phyloP scores from a whole-genome alignment of 768 basidiomycete genomes.

The Termitomyces sp. region DNA sequence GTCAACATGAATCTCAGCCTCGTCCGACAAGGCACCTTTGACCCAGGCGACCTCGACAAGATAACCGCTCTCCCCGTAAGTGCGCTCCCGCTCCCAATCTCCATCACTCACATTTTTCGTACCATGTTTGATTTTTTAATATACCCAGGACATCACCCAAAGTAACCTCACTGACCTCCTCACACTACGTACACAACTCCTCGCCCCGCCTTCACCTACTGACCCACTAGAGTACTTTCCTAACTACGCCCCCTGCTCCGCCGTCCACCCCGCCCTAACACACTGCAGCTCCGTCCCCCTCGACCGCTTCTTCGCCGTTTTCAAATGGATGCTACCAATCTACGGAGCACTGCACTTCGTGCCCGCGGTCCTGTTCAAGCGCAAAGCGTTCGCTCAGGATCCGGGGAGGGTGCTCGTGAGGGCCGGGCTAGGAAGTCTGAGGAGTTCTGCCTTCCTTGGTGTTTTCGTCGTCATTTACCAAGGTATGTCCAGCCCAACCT shows the following conservation, averaged over 20 bases:
- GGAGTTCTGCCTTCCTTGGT: slow-evolving; percentile 86
- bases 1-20: slow-evolving; percentile 57
- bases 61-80: slow-evolving; percentile 43
- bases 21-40: slow-evolving; percentile 50
- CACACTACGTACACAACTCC: slow-evolving; percentile 31
- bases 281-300: slow-evolving; percentile 54
- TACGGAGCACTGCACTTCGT: slow-evolving; percentile 91
- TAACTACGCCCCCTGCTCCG: slow-evolving; percentile 55
- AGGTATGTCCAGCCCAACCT: slow-evolving; percentile 35
- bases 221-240: slow-evolving; percentile 33
- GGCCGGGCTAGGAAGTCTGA: slow-evolving; percentile 63
- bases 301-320: slow-evolving; percentile 75
- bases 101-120: not conserved
- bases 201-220: slow-evolving; percentile 21
- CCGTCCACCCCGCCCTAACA: slow-evolving; percentile 70
- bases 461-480: slow-evolving; percentile 81
- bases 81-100: not conserved
- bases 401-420: slow-evolving; percentile 62
- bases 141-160: slow-evolving; percentile 44
- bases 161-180: slow-evolving; percentile 45
- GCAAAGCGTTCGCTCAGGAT: slow-evolving; percentile 54
- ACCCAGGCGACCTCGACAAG: slow-evolving; percentile 50
- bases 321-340: slow-evolving; percentile 76
- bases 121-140: slow-evolving; percentile 3
- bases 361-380: slow-evolving; percentile 79